Base-by-base conservation (phyloP, 2,329 filamentous ascomycete species). In the Stylonectria norvegica region DNA sequence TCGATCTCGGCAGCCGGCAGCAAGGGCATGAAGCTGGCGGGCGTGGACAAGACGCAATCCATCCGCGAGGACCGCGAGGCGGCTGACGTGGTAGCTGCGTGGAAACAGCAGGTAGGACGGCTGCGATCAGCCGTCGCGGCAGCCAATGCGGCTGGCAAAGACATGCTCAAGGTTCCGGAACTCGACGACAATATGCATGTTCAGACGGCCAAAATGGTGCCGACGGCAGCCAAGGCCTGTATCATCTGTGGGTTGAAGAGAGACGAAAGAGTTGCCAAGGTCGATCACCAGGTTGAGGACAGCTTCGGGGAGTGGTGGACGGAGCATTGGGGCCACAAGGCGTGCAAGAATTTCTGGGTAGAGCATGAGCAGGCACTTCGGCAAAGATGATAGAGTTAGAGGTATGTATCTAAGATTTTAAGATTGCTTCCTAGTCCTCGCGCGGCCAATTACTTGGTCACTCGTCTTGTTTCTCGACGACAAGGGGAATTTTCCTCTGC, bases 221-320 rank as follows among this genome's bases (percentile, higher is more conserved):
- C 88, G 7, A 85, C 81, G 16, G 85, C 88, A 4, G 71, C 81
- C 0, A 85, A 86, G 62, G 71, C 83, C 1, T 97, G 91, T 66
- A 77, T 90, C 36, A 70, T 97, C 20, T 97, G 91, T 63, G 91
- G 91, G 0, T 65, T 97, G 49, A 93, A 87, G 67, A 74, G 91
- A 49, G 89, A 95, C 28, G 91, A 97, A 67, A 76, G 91, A 35
- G 73, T 96, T 9, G 64, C 69, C 15, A 88, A 83, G 57, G 77
- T 93, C 22, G 89, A 95, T 57, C 70, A 82, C 37, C 75, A 83
- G 18, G 80, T 94, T 7, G 83, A 91, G 55, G 91, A 97, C 63
- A 89, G 86, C 61, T 96, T 96, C 70, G 89, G 89, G 10, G 91
- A 97, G 68, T 97, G 89, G 88, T 97, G 91, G 91, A 73, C 85